Conservation (phyloP, 257 asterid genomes). For the Lavandula angustifolia region DNA sequence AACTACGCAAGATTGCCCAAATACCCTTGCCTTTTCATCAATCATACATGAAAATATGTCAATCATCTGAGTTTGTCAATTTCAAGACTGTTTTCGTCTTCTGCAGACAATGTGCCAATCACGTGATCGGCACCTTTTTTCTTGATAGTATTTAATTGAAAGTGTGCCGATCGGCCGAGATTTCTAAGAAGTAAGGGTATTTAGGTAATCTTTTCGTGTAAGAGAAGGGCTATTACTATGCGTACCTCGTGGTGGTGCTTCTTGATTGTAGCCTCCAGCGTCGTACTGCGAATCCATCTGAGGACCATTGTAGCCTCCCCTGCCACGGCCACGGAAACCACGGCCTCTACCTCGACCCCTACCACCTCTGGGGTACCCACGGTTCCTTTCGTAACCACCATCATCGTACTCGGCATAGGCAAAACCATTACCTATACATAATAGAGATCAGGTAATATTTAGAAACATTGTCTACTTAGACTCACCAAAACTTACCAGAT, state of each 20-base stretch:
- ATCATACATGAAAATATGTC: too few relatives aligned
- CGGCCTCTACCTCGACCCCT: constrained; percentile 84
- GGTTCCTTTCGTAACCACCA: constrained; percentile 73
- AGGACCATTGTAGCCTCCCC: constrained; percentile 53
- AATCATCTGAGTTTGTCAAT: too few relatives aligned
- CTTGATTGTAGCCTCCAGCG: constrained; percentile 66
- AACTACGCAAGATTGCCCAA: too few relatives aligned
- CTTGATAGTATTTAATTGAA: too few relatives aligned
- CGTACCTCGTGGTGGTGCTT: constrained; percentile 66
- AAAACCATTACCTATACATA: constrained; percentile 63
- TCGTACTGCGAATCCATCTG: constrained; percentile 54
- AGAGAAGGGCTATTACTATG: neutral
- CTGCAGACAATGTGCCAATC: too few relatives aligned
- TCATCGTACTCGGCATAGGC: constrained; percentile 61
- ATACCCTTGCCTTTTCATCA: too few relatives aligned
- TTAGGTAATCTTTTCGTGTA: neutral
- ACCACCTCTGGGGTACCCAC: constrained; percentile 60
- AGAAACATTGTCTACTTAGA: too few relatives aligned
- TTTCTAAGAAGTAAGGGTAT: too few relatives aligned
- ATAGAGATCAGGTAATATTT: neutral
- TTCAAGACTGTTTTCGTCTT: too few relatives aligned
- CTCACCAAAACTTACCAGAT: constrained; percentile 38
- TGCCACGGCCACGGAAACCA: constrained; percentile 73
- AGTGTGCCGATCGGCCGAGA: too few relatives aligned
- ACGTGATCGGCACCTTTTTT: too few relatives aligned